phyloP scores from a whole-genome alignment of 768 basidiomycete species.

The Amanita molliuscula region DNA sequence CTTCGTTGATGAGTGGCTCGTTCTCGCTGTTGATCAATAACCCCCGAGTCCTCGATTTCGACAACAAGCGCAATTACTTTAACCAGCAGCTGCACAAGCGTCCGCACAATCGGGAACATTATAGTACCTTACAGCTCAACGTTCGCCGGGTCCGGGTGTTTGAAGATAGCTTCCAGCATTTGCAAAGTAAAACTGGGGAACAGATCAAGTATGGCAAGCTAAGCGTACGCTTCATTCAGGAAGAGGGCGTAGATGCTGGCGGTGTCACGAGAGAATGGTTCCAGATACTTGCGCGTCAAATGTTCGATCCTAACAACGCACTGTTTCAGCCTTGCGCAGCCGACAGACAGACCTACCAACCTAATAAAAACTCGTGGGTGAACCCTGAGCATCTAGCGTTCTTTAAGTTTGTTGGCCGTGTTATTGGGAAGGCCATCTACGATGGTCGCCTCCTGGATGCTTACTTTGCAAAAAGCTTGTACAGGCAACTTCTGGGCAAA shows the following conservation, averaged over 20 bases:
- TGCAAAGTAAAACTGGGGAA: slow-evolving; percentile 85
- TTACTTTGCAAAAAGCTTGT: slow-evolving; percentile 94
- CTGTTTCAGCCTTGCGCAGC: slow-evolving; percentile 97
- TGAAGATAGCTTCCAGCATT: slow-evolving; percentile 91
- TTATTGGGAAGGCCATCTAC: slow-evolving; percentile 97
- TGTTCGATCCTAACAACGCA: slow-evolving; percentile 98
- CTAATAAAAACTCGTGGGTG: slow-evolving; percentile 87
- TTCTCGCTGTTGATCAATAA: slow-evolving; percentile 96
- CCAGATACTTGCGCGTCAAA: slow-evolving; percentile 93
- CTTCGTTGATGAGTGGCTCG: slow-evolving; percentile 94
- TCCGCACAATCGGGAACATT: slow-evolving; percentile 69
- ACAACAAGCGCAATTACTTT: slow-evolving; percentile 98
- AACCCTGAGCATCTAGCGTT: slow-evolving; percentile 94
- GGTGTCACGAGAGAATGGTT: slow-evolving; percentile 99
- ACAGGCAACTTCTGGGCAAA: slow-evolving; percentile 89
- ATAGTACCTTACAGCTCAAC: slow-evolving; percentile 77
- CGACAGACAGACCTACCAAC: slow-evolving; percentile 91
- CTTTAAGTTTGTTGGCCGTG: slow-evolving; percentile 97
- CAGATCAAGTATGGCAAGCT: slow-evolving; percentile 98
- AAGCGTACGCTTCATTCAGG: slow-evolving; percentile 90
- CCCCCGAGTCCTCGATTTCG: slow-evolving; percentile 93
- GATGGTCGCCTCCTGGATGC: slow-evolving; percentile 95
- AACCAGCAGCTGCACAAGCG: slow-evolving; percentile 85
- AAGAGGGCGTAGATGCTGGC: slow-evolving; percentile 97
- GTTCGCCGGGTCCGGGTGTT: slow-evolving; percentile 89